Base-by-base conservation (phyloP, 2,329 filamentous ascomycete species). In the Phaeosphaeria sp. region DNA sequence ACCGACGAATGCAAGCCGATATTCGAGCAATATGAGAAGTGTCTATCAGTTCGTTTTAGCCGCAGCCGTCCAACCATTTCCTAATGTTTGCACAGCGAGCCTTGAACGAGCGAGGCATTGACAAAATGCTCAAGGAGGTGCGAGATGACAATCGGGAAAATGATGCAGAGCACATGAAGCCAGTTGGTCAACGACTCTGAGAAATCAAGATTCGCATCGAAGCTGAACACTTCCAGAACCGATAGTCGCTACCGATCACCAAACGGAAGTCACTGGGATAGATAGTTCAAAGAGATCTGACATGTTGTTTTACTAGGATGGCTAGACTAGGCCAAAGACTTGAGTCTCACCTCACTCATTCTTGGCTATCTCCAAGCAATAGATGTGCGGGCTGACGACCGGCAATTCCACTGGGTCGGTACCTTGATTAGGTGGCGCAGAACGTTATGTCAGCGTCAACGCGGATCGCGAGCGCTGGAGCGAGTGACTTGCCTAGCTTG, bases 81-180 rank as follows among this genome's bases (percentile, higher is more conserved):
- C 30, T 36, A 36, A 30, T 43, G 21, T 21, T 13, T 7, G 2
- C 18, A 47, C 53, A 97, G 93, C 89, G 87, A 80, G 93, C 90
- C 2, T 83, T 99, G 50, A 96, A 95, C 78, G 88, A 92, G 55
- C 87, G 90, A 69, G 95, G 95, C 56, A 96, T 99, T 73, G 93
- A 98, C 77, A 91, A 90, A 69, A 91, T 98, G 83, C 82, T 99
- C 11, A 91, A 93, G 7, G 95, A 98, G 69, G 94, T 94, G 18
- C 85, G 93, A 59, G 92, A 95, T 66, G 91, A 93, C 72, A 93
- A 92, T 69, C 91, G 88, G 70, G 95, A 98, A 66, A 95, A 92
- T 62, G 94, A 98, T 74, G 81, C 87, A 11, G 82, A 90, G 64
- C 86, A 90, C 69, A 82, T 91, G 81, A 70, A 68, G 58, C 70